Evolutionary conservation across 306 rosid genomes (phyloP), one percentile per base, ranked within the genome.

Genomic region (Astragalus glycyphyllos): DNA sequence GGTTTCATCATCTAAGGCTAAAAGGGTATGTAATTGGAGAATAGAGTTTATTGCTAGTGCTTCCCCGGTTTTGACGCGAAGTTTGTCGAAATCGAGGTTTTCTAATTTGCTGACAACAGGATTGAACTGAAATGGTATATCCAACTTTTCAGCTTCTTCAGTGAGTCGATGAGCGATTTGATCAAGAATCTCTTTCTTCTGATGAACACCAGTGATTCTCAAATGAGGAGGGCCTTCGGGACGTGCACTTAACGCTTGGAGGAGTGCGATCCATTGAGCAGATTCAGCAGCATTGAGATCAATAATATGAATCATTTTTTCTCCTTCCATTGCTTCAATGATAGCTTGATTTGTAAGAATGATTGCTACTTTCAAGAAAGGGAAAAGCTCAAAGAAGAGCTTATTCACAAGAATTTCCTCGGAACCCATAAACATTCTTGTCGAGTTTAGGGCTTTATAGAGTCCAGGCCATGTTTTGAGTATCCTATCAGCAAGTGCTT

Each of bases 221-320:
- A 92, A 80, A 85, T 92, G 96, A 8, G 95, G 95, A 16, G 98
- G 90, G 9, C 98, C 98, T 82, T 92, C 98, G 0, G 89, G 88
- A n/a, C 96, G 85, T 0, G 81, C 79, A 49, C 90, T 84, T 75
- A 92, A 78, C 64, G 77, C 82, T 65, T 92, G 95, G 11, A 92
- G 77, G 72, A 92, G 96, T 0, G 96, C 88, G 72, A 88, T 82
- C 98, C 98, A 92, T 48, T 86, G 95, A 9, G 88, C 76, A 46
- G 95, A 86, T 75, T 92, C 96, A 56, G 86, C 75, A 32, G 95
- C 92, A 83, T 88, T 84, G 59, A 92, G 87, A 79, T 92, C 98
- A 78, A 92, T 86, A 66, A 92, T 68, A 61, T 92, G 98, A 73
- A 89, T 85, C 90, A 89, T 80, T 83, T 86, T 92, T 79, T 92